These are phyloP conservation scores for Staphylotrichum tortipilum DNA, from an alignment of 495 filamentous ascomycete species.

Conservation along the genomic window DNA sequence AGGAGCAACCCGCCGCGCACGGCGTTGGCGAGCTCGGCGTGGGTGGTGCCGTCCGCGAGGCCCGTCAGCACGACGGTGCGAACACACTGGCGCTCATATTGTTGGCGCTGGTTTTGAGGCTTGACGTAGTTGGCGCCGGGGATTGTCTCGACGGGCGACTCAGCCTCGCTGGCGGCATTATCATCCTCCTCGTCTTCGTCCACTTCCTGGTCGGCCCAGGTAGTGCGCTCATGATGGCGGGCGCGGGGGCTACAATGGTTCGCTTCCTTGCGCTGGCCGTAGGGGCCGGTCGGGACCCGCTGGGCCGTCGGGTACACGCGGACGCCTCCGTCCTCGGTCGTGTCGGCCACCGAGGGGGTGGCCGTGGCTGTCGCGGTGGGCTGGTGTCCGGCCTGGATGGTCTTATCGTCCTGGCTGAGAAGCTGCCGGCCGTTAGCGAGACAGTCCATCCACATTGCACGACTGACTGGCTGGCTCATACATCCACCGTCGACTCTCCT, in stretches of 20 bases:
- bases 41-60: slow-evolving; percentile 54
- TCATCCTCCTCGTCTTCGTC: slow-evolving; percentile 21
- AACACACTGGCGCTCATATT: slow-evolving; percentile 38
- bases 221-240: slow-evolving; percentile 9
- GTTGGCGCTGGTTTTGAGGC: slow-evolving; percentile 14
- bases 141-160: slow-evolving; percentile 14
- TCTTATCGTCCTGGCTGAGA: slow-evolving; percentile 42
- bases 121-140: slow-evolving; percentile 16
- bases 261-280: background rate
- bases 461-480: slow-evolving; percentile 25
- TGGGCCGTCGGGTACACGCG: slow-evolving; percentile 10
- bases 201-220: slow-evolving; percentile 21
- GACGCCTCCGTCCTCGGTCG: slow-evolving; percentile 22
- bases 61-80: slow-evolving; percentile 57
- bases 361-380: slow-evolving; percentile 16
- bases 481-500: slow-evolving; percentile 51
- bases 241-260: background rate
- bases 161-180: slow-evolving; percentile 11
- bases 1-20: slow-evolving; percentile 63
- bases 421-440: slow-evolving; percentile 29
- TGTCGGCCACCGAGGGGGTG: slow-evolving; percentile 1
- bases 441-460: background rate
- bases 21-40: slow-evolving; percentile 56
- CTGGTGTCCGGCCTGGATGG: slow-evolving; percentile 15
- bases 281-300: background rate